Percentiles rank a stretch among this genome's conserved stretches.
These are phyloP conservation scores for Alternaria arbusti DNA, from an alignment of 2,329 filamentous ascomycete genomes.

Conservation along the genomic window DNA sequence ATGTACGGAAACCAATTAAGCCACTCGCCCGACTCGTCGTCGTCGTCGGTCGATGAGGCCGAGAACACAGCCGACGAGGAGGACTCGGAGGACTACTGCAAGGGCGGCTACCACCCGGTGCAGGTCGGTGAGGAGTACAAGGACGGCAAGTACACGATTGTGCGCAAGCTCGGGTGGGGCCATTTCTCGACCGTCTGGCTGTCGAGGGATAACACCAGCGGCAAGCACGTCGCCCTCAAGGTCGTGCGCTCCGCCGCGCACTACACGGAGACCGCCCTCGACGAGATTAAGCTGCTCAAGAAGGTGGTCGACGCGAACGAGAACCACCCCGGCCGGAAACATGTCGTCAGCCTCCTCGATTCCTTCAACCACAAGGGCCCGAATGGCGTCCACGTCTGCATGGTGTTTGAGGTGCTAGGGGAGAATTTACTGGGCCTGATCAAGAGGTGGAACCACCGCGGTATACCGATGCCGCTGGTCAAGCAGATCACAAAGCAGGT, in stretches of 20 bases:
- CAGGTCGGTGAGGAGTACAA: slow-evolving; percentile 96
- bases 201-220: slow-evolving; percentile 81
- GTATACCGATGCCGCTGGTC: slow-evolving; percentile 93
- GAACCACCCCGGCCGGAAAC: slow-evolving; percentile 88
- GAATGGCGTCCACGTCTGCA: slow-evolving; percentile 95
- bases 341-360: slow-evolving; percentile 94
- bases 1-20: slow-evolving; percentile 64
- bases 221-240: slow-evolving; percentile 96
- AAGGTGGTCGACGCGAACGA: slow-evolving; percentile 96
- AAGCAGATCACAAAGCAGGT: slow-evolving; percentile 99
- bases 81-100: slow-evolving; percentile 99
- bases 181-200: slow-evolving; percentile 98
- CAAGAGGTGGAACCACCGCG: slow-evolving; percentile 97
- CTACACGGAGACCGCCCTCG: slow-evolving; percentile 98
- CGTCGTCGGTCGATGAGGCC: slow-evolving; percentile 78
- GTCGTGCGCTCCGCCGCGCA: slow-evolving; percentile 97
- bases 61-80: slow-evolving; percentile 98
- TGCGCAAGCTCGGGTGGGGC: slow-evolving; percentile 96
- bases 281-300: slow-evolving; percentile 98
- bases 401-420: slow-evolving; percentile 98
- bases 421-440: slow-evolving; percentile 95
- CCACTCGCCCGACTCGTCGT: slow-evolving; percentile 78
- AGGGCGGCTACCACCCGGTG: slow-evolving; percentile 97
- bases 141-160: slow-evolving; percentile 93
- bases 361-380: slow-evolving; percentile 98